Conservation (phyloP, 2,329 filamentous ascomycete species). For the Fusarium cyanostomum region DNA sequence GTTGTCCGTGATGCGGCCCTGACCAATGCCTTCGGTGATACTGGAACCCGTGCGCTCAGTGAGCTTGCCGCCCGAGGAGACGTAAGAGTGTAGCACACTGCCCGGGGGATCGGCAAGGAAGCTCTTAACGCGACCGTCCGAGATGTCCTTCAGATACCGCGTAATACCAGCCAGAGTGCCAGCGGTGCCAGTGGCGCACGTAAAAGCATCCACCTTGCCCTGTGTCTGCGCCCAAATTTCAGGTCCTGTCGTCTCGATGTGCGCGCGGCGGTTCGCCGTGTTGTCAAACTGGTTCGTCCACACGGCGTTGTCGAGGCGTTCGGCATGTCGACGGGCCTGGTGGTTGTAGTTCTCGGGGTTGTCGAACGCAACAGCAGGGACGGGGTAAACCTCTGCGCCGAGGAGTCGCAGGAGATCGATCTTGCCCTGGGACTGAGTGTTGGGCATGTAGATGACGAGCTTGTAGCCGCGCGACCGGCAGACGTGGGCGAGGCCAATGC, state of each 20-base stretch:
- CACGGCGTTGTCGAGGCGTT: conserved; percentile 83
- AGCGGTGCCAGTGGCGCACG: conserved; percentile 91
- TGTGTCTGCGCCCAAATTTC: conserved; percentile 95
- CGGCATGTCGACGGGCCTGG: conserved; percentile 91
- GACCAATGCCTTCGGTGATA: conserved; percentile 98
- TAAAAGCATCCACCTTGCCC: conserved; percentile 91
- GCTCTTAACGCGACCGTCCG: conserved; percentile 79
- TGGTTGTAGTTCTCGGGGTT: conserved; percentile 98
- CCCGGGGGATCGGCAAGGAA: conserved; percentile 95
- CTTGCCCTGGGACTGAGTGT: conserved; percentile 98
- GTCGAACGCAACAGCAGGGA: conserved; percentile 94
- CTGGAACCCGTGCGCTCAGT: conserved; percentile 83
- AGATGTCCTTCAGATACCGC: conserved; percentile 85
- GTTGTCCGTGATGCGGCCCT: conserved; percentile 97
- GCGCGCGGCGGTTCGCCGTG: conserved; percentile 88
- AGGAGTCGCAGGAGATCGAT: conserved; percentile 91
- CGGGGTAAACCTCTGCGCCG: conserved; percentile 94
- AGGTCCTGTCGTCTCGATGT: conserved; percentile 95
- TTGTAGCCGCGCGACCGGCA: conserved; percentile 92
- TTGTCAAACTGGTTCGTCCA: conserved; percentile 99
- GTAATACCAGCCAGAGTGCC: conserved; percentile 92
- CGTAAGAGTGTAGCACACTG: conserved; percentile 91
- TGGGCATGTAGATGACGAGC: conserved; percentile 99
- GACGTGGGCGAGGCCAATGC: conserved; percentile 96
- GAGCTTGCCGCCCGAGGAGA: conserved; percentile 84